These are phyloP conservation scores for Cnidoscolus chayamansa DNA, from an alignment of 441 rosid genomes.

Conservation along the genomic window DNA sequence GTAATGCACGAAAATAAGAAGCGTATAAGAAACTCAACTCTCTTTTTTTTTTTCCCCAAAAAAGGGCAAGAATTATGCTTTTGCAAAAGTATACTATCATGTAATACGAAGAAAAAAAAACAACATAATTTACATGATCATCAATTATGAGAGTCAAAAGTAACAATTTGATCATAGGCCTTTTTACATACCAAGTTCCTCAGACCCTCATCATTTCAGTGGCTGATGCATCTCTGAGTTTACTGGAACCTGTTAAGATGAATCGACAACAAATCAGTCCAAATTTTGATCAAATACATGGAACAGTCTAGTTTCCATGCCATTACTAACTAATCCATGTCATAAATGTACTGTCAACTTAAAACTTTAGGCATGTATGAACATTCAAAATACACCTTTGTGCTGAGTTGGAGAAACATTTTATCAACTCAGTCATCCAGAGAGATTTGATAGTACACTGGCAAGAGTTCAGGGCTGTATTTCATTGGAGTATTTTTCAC, in stretches of 20 bases:
- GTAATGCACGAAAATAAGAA: too few species aligned
- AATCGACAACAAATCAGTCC: conserved; percentile 1
- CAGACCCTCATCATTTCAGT: conserved; percentile 20
- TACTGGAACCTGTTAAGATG: conserved; percentile 29
- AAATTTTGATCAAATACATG: neutral
- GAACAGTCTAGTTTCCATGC: neutral
- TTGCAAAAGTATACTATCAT: neutral
- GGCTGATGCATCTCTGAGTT: conserved; percentile 10
- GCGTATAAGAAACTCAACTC: too few species aligned
- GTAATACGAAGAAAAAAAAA: too few species aligned
- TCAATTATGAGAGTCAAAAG: neutral
- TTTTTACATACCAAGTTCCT: conserved; percentile 19
- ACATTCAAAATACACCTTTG: neutral
- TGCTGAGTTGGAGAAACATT: neutral
- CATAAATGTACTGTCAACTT: neutral
- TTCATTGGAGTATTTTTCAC: neutral
- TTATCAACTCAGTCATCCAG: neutral
- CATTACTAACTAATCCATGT: neutral
- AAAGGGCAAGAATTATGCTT: neutral
- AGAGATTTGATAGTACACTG: neutral
- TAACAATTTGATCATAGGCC: neutral
- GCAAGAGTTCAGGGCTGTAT: neutral
- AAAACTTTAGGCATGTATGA: neutral
- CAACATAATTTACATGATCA: conserved; percentile 12
- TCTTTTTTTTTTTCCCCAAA: too few species aligned